phyloP scores from a whole-genome alignment of 805 yeast genomes.

The Monosporozyma yasuniensis region DNA sequence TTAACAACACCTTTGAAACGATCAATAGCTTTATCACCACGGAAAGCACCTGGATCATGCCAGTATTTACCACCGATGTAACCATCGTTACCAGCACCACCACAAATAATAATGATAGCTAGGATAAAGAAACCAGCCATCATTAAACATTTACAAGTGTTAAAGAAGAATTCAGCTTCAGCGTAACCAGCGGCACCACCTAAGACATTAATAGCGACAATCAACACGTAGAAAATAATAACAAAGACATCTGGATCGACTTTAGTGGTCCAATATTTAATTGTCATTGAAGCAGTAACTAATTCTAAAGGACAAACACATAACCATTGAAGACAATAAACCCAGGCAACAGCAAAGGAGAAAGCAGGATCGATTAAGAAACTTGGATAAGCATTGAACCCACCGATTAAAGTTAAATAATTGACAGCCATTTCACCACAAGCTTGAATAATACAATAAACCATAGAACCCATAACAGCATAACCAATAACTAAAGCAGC shows the following conservation, averaged over 20 bases:
- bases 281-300: conserved; percentile 56
- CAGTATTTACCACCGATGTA: conserved; percentile 45
- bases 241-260: conserved; percentile 53
- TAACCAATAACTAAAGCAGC: conserved; percentile 46
- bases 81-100: conserved; percentile 35
- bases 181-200: conserved; percentile 53
- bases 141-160: conserved; percentile 55
- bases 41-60: conserved; percentile 47
- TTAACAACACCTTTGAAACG: conserved; percentile 49
- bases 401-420: conserved; percentile 51
- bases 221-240: conserved; percentile 40
- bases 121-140: conserved; percentile 50
- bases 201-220: conserved; percentile 37
- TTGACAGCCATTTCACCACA: conserved; percentile 61
- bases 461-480: conserved; percentile 47
- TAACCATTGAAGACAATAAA: conserved; percentile 56
- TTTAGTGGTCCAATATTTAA: conserved; percentile 47
- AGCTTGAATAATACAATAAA: conserved; percentile 51
- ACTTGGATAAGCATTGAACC: conserved; percentile 50
- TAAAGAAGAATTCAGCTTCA: conserved; percentile 57
- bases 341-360: conserved; percentile 55
- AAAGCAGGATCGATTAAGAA: conserved; percentile 48
- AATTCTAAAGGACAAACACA: conserved; percentile 54
- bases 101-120: conserved; percentile 38
- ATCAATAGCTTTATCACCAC: conserved; percentile 29